phyloP scores from a whole-genome alignment of 2,329 filamentous ascomycete species.

The Talaromyces piceae region DNA sequence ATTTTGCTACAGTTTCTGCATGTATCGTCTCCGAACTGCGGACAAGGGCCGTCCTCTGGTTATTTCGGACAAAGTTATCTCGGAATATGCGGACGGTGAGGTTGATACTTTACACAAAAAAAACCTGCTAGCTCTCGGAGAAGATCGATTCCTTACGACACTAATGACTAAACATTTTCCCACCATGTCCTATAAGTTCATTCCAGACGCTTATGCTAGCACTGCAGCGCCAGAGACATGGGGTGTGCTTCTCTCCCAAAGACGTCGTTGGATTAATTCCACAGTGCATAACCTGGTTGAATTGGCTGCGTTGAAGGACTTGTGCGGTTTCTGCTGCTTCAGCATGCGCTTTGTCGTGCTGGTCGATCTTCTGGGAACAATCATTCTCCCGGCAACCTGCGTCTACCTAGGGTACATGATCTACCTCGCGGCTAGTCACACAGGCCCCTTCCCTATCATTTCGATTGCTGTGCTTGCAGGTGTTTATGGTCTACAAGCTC shows the following conservation, averaged over 20 bases:
- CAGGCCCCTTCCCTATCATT: conserved; percentile 73
- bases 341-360: conserved; percentile 96
- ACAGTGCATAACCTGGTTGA: conserved; percentile 95
- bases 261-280: conserved; percentile 98
- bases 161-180: conserved; percentile 99
- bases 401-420: conserved; percentile 83
- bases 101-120: conserved; percentile 94
- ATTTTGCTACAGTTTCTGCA: conserved; percentile 72
- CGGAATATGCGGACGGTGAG: conserved; percentile 79
- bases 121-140: conserved; percentile 86
- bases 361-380: conserved; percentile 84
- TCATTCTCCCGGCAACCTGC: conserved; percentile 84
- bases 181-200: conserved; percentile 90
- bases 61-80: conserved; percentile 79
- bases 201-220: conserved; percentile 84
- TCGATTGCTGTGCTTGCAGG: conserved; percentile 83
- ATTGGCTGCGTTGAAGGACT: conserved; percentile 79
- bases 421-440: conserved; percentile 62
- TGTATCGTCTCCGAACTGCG: conserved; percentile 92
- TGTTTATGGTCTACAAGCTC: conserved; percentile 89
- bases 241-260: conserved; percentile 91
- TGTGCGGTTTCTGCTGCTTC: conserved; percentile 98
- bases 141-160: conserved; percentile 95
- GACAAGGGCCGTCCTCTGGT: conserved; percentile 93
- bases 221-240: conserved; percentile 92